Percentiles rank a stretch among this genome's conserved stretches.
Conservation (phyloP, 441 rosid species). For the Flueggea neowawraea region DNA sequence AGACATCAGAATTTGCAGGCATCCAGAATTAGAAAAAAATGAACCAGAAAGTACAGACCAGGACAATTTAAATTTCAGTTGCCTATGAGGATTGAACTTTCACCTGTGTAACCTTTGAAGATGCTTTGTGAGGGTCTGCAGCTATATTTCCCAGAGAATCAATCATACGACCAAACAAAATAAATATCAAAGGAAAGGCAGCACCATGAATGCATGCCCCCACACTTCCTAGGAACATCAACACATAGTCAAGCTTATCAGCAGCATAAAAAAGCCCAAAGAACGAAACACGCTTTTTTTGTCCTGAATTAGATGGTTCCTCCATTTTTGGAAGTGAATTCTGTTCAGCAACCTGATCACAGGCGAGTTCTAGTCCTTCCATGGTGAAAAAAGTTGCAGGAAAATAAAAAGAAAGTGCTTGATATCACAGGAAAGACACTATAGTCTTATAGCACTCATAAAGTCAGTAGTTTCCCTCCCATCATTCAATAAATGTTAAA, state of each 20-base stretch:
- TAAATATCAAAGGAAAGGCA: conserved; percentile 62
- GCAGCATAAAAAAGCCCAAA: conserved; percentile 66
- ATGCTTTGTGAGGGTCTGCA: conserved; percentile 43
- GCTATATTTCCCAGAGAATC: conserved; percentile 65
- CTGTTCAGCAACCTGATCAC: conserved; percentile 1
- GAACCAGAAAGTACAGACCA: not conserved
- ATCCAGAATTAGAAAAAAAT: too few relatives aligned
- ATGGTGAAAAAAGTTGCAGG: conserved; percentile 7
- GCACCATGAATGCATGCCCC: conserved; percentile 67
- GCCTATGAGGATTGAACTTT: not conserved
- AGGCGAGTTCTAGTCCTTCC: conserved; percentile 26
- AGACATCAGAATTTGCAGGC: not conserved
- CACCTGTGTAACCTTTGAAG: conserved; percentile 67
- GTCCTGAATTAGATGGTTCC: conserved; percentile 16
- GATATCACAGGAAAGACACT: too few relatives aligned
- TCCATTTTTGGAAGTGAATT: conserved; percentile 9
- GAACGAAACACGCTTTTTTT: conserved; percentile 44
- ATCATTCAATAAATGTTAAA: too few relatives aligned
- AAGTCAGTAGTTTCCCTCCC: too few relatives aligned
- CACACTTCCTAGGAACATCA: conserved; percentile 60
- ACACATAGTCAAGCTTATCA: conserved; percentile 43
- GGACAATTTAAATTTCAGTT: not conserved
- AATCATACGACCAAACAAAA: conserved; percentile 67
- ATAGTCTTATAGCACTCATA: too few relatives aligned
- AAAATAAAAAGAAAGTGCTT: not conserved